Evolutionary conservation across 2,329 filamentous ascomycete genomes (phyloP), one percentile per base, ranked within the genome.

Genomic region (Sporothrix globosa): DNA sequence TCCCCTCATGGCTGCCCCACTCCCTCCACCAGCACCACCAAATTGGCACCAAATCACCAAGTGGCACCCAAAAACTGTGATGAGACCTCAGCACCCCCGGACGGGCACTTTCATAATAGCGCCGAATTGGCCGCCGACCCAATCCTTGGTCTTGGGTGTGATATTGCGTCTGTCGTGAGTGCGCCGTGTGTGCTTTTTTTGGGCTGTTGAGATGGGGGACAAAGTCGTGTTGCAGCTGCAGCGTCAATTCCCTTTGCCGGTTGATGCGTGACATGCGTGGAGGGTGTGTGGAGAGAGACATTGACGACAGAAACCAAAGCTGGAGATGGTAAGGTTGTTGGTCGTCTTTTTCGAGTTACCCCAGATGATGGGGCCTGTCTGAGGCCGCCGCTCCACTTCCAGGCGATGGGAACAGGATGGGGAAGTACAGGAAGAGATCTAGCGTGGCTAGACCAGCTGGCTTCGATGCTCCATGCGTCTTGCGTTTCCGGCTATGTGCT

Each of bases 111-210:
- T 34, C n/a, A 14, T 46, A 66, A 30, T 52, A 66, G 27, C 63
- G 63, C 46, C 63, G 63, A 66, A 52, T 19, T 48, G 61, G 46
- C 61, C 27, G 61, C 61, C 24, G 24, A 19, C 60, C 21, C 48
- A 44, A 44, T 24, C 11, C 56, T 44, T 17, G n/a, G n/a, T 61
- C 56, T 24, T 41, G 24, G 41, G 60, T 63, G 41, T 63, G 39
- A 41, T 48, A 41, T 13, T 58, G 53, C 17, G 53, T 34, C 11
- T 14, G 14, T 13, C 14, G 54, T 58, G 30, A 2, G 11, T 41
- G 34, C 5, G 27, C 34, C 19, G 56, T 44, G 56, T 24, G 50
- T 21, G 39, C 6, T 34, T 5, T 39, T 19, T 34, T 39, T 34
- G 34, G 27, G 34, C 5, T 66, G 14, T 61, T 61, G n/a, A 34